A percentile compares a stretch with the other conserved stretches of the same genome.
phyloP scores from a whole-genome alignment of 345 rosid genomes.

The Bruguiera parviflora region DNA sequence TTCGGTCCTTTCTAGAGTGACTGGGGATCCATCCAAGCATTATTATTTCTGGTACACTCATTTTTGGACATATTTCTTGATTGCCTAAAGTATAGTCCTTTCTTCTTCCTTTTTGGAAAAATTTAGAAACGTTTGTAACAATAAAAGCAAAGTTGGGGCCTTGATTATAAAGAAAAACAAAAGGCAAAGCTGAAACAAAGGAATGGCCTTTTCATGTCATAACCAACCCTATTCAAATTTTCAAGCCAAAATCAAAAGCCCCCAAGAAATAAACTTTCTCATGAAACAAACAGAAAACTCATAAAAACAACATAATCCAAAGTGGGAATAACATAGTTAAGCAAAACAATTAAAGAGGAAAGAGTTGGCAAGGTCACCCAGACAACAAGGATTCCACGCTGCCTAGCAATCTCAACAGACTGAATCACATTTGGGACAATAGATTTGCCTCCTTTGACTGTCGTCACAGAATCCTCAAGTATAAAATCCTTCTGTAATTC shows the following conservation, averaged over 20 bases:
- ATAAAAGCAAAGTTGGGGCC: no score
- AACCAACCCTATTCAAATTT: neutral
- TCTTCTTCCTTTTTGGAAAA: neutral
- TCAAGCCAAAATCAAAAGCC: neutral
- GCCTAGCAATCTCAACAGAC: slow-evolving; percentile 67
- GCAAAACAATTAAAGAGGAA: neutral
- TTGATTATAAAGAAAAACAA: no score
- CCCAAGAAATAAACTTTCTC: neutral
- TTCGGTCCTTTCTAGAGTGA: no score
- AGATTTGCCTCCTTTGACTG: slow-evolving; percentile 63
- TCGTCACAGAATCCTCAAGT: slow-evolving; percentile 21
- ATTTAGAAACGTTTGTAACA: no score
- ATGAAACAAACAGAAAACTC: slow-evolving; percentile 15
- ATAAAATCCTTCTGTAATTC: slow-evolving; percentile 62
- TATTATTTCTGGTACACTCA: no score
- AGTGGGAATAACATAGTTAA: neutral
- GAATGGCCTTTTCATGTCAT: neutral
- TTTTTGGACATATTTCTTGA: no score
- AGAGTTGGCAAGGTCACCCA: slow-evolving; percentile 48
- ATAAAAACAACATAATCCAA: neutral
- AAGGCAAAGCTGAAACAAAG: neutral
- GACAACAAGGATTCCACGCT: slow-evolving; percentile 62
- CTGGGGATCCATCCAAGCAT: no score
- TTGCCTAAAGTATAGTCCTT: neutral
- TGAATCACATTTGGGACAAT: slow-evolving; percentile 58